Conservation (phyloP, 2,329 filamentous ascomycete genomes). For the Claviceps sp. region DNA sequence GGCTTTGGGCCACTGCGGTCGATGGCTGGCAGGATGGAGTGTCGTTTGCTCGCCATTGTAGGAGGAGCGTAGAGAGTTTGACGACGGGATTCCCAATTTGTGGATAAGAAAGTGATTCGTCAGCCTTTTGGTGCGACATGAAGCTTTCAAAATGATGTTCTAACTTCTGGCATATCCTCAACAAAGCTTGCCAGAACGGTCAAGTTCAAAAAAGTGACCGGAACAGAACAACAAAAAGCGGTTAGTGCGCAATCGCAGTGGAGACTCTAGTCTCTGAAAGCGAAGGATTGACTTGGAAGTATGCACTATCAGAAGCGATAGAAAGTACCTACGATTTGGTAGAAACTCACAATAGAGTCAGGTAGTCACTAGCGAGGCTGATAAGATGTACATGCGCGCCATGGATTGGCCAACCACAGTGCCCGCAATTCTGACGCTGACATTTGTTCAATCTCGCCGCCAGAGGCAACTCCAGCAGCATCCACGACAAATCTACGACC, state of each 20-base stretch:
- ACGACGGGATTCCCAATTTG: not conserved
- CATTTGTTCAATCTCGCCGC: constrained; percentile 18
- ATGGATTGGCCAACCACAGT: constrained; percentile 29
- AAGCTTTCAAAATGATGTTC: not conserved
- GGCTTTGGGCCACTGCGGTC: constrained; percentile 43
- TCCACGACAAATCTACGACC: constrained; percentile 14
- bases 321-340: not conserved
- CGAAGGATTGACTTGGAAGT: not conserved
- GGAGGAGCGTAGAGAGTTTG: not conserved
- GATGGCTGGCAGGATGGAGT: constrained; percentile 41
- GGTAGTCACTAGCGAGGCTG: constrained; percentile 15
- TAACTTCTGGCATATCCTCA: not conserved
- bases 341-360: too few relatives aligned
- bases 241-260: not conserved
- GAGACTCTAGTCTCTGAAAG: not conserved
- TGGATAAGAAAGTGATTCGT: not conserved
- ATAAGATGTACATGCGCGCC: constrained; percentile 15
- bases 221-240: not conserved
- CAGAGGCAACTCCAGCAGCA: constrained; percentile 23
- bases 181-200: too few relatives aligned
- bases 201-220: too few relatives aligned
- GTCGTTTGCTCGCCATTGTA: constrained; percentile 35
- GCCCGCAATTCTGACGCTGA: constrained; percentile 24
- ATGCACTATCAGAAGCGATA: not conserved
- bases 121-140: not conserved